Conservation (phyloP, 768 basidiomycete genomes). For the Tricholoma bakamatsutake region DNA sequence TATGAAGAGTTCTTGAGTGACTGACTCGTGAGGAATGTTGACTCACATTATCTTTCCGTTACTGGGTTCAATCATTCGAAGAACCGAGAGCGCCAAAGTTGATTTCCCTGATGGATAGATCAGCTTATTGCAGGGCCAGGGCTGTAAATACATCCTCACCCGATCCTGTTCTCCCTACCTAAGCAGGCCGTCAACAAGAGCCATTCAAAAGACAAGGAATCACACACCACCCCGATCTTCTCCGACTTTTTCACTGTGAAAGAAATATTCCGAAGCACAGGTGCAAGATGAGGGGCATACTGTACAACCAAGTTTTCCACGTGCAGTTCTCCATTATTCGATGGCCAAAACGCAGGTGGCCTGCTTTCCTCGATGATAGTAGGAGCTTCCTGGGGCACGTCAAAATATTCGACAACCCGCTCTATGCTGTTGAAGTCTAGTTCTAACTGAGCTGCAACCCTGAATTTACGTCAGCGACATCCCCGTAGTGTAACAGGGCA, state of each 20-base stretch:
- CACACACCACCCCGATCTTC: constrained; percentile 62
- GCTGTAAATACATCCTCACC: constrained; percentile 26
- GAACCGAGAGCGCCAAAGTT: constrained; percentile 48
- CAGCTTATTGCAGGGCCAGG: background rate
- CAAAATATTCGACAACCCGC: constrained; percentile 65
- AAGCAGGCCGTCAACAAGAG: constrained; percentile 2
- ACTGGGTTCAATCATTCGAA: constrained; percentile 58
- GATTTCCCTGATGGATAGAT: constrained; percentile 38
- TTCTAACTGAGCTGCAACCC: constrained; percentile 65
- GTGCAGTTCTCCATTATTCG: constrained; percentile 47
- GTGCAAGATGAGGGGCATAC: constrained; percentile 58
- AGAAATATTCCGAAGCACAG: constrained; percentile 51
- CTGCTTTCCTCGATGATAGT: constrained; percentile 46
- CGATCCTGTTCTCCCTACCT: constrained; percentile 69
- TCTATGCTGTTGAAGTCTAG: constrained; percentile 74
- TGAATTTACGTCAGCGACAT: constrained; percentile 11
- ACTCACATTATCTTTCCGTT: constrained; percentile 54
- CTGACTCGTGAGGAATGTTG: background rate
- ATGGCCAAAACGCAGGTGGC: constrained; percentile 74
- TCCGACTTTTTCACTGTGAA: constrained; percentile 56
- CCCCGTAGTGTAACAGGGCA: background rate
- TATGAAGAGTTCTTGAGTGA: constrained; percentile 13
- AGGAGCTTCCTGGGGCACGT: constrained; percentile 63
- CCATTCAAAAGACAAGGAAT: background rate
- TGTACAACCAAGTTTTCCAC: constrained; percentile 55